phyloP scores from a whole-genome alignment of 495 filamentous ascomycete species.

The Aspergillus indologenus region DNA sequence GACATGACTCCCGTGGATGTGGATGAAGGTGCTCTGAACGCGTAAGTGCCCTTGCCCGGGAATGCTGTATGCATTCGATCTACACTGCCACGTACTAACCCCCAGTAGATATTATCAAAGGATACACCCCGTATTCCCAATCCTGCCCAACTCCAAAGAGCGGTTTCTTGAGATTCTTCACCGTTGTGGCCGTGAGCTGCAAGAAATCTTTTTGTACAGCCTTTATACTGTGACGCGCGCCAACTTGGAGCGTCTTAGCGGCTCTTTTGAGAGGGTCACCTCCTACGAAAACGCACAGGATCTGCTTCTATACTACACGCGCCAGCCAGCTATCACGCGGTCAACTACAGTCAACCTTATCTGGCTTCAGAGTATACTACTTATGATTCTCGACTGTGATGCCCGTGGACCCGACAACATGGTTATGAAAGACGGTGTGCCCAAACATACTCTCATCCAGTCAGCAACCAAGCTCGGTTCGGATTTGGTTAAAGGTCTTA shows the following conservation, averaged over 20 bases:
- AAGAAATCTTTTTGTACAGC: slow-evolving; percentile 70
- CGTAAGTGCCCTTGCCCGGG: slow-evolving; percentile 26
- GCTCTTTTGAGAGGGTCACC: slow-evolving; percentile 39
- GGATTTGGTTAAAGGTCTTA: slow-evolving; percentile 40
- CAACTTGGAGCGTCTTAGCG: slow-evolving; percentile 34
- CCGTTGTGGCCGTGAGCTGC: slow-evolving; percentile 56
- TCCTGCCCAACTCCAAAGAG: slow-evolving; percentile 65
- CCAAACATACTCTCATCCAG: slow-evolving; percentile 43
- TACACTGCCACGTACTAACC: slow-evolving; percentile 18
- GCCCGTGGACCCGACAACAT: slow-evolving; percentile 46
- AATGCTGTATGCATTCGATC: not conserved
- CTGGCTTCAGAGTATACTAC: slow-evolving; percentile 42
- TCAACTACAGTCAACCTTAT: slow-evolving; percentile 38
- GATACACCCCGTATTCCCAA: slow-evolving; percentile 71
- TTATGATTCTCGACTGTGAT: slow-evolving; percentile 47
- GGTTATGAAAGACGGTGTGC: slow-evolving; percentile 39
- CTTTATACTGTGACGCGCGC: slow-evolving; percentile 52
- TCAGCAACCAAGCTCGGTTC: slow-evolving; percentile 41
- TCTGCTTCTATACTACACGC: slow-evolving; percentile 53
- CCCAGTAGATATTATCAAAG: slow-evolving; percentile 60
- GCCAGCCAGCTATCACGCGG: slow-evolving; percentile 40
- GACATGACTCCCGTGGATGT: slow-evolving; percentile 40
- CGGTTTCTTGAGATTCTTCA: slow-evolving; percentile 59
- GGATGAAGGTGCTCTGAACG: slow-evolving; percentile 45
- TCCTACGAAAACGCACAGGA: slow-evolving; percentile 45